phyloP scores from a whole-genome alignment of 148 eudicot genomes.

The Euryodendron excelsum region DNA sequence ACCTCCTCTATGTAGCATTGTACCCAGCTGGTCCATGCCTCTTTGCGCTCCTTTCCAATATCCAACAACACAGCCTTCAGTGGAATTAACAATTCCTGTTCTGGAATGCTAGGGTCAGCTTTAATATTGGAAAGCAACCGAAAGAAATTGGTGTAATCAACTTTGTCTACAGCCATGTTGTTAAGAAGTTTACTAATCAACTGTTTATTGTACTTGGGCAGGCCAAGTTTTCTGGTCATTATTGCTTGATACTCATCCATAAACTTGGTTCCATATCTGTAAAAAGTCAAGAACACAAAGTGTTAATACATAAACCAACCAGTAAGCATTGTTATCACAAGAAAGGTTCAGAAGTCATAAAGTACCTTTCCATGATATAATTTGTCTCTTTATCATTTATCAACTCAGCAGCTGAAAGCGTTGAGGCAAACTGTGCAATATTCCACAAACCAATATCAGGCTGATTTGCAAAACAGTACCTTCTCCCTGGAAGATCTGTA shows the following conservation, averaged over 20 bases:
- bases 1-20: conserved; percentile 85
- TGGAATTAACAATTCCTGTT: conserved; percentile 61
- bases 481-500: conserved; percentile 97
- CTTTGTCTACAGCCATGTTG: conserved; percentile 99
- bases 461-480: conserved; percentile 98
- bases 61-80: conserved; percentile 89
- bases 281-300: conserved; percentile 9
- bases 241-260: conserved; percentile 97
- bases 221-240: conserved; percentile 92
- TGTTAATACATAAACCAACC: conserved; percentile 1
- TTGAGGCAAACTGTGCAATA: conserved; percentile 83
- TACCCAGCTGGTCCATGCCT: conserved; percentile 97
- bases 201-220: conserved; percentile 87
- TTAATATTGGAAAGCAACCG: conserved; percentile 81
- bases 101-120: conserved; percentile 73
- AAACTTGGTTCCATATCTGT: conserved; percentile 95
- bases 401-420: conserved; percentile 78
- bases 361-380: conserved; percentile 92
- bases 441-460: conserved; percentile 99
- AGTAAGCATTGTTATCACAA: neutral
- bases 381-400: conserved; percentile 78
- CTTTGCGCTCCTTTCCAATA: conserved; percentile 95
- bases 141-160: conserved; percentile 95
- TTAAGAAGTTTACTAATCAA: conserved; percentile 86
- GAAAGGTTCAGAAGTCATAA: neutral